Conservation (phyloP, 192 early-diverging fungal species). For the Coemansia sp. region DNA sequence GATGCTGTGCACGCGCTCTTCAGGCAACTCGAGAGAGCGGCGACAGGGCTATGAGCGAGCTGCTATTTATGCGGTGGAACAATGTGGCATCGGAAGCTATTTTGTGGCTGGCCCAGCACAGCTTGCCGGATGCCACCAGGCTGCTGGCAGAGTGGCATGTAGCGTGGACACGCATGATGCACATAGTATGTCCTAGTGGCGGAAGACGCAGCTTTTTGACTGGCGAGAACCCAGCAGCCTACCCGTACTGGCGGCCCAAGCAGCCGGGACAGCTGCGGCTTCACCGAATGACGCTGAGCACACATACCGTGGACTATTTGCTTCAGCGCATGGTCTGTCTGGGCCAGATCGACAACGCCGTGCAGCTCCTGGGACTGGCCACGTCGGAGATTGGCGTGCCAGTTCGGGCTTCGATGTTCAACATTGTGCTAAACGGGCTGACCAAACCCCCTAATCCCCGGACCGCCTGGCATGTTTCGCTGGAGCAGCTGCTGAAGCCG, state of each 20-base stretch:
- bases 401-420: slow-evolving; percentile 26
- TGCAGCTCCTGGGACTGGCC: slow-evolving; percentile 30
- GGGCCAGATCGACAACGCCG: slow-evolving; percentile 7
- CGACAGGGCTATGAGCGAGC: slow-evolving; percentile 12
- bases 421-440: slow-evolving; percentile 24
- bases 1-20: slow-evolving; percentile 11
- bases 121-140: slow-evolving; percentile 13
- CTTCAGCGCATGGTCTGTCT: slow-evolving; percentile 11
- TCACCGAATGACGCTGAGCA: slow-evolving; percentile 43
- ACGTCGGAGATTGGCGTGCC: slow-evolving; percentile 34
- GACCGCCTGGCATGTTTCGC: background rate
- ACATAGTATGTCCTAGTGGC: slow-evolving; percentile 25
- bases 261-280: slow-evolving; percentile 22
- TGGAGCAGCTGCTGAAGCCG: slow-evolving; percentile 14
- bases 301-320: slow-evolving; percentile 14
- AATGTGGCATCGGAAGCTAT: slow-evolving; percentile 35
- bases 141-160: slow-evolving; percentile 32
- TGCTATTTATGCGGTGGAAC: slow-evolving; percentile 49
- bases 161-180: slow-evolving; percentile 32
- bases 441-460: background rate
- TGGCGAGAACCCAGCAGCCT: slow-evolving; percentile 14
- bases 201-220: slow-evolving; percentile 13
- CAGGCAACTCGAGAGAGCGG: background rate
- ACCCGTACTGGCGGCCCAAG: slow-evolving; percentile 41
- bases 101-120: slow-evolving; percentile 3